Conservation (phyloP, 306 rosid species). For the Rosa rugosa region DNA sequence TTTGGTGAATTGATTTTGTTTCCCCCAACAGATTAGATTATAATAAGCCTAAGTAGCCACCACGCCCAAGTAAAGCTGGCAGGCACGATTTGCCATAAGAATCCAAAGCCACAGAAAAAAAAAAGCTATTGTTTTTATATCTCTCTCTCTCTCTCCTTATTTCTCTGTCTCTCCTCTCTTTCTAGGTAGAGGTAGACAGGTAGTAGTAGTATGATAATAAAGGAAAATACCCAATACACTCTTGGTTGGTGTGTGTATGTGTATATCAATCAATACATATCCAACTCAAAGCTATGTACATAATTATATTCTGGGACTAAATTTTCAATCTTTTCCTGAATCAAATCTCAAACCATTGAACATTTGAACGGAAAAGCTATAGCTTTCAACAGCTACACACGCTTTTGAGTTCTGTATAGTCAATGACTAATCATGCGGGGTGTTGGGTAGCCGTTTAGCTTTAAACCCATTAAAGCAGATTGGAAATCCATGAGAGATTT, state of each 20-base stretch:
- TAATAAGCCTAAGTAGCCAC: slow-evolving; percentile 33
- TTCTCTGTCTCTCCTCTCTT: not conserved
- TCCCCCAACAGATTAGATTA: slow-evolving; percentile 21
- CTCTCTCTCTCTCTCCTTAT: slow-evolving; percentile 3
- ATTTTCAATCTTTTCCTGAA: not conserved
- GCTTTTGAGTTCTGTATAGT: slow-evolving; percentile 3
- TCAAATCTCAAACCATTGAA: not conserved
- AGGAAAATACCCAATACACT: not conserved
- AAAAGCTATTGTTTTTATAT: slow-evolving; percentile 2
- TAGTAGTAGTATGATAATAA: no score
- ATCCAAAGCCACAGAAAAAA: slow-evolving; percentile 78
- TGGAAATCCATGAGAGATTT: slow-evolving; percentile 8
- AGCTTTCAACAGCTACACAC: slow-evolving; percentile 27
- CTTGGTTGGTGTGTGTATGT: slow-evolving; percentile 34
- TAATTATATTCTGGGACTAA: not conserved
- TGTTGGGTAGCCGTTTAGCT: not conserved
- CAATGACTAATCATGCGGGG: not conserved
- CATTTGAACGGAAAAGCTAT: not conserved
- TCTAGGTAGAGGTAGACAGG: not conserved
- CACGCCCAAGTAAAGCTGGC: slow-evolving; percentile 84
- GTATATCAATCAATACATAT: slow-evolving; percentile 5
- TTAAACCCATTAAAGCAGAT: not conserved
- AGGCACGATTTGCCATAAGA: slow-evolving; percentile 71
- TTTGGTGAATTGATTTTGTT: slow-evolving; percentile 1
- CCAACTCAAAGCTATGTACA: not conserved